phyloP scores from a whole-genome alignment of 2,329 filamentous ascomycete genomes.

The Tolypocladium pustulatum region DNA sequence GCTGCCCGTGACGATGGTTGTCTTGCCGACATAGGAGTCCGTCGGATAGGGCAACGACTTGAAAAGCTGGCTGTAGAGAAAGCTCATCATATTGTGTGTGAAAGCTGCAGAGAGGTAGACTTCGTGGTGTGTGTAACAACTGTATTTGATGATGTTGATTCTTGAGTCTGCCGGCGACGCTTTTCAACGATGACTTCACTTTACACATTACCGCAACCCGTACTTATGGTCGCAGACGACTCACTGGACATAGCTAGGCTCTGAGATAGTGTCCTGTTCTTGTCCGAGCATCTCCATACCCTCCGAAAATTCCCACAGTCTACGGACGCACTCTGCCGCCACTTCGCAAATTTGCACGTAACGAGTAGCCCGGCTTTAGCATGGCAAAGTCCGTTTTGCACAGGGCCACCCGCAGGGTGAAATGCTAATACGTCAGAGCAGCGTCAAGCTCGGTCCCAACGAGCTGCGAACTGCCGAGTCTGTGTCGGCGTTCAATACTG shows the following conservation, averaged over 20 bases:
- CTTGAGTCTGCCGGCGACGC: background rate
- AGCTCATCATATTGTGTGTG: background rate
- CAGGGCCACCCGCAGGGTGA: background rate
- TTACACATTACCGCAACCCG: background rate
- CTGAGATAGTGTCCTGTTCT: background rate
- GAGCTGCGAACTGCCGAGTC: background rate
- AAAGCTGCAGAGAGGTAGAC: background rate
- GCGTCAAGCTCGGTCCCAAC: background rate
- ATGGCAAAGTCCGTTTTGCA: background rate
- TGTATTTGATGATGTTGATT: background rate
- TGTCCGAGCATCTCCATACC: background rate
- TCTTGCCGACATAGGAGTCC: constrained; percentile 17
- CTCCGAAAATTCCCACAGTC: background rate
- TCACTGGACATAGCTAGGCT: background rate
- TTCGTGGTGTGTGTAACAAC: background rate
- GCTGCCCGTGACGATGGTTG: constrained; percentile 24
- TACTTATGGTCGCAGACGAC: background rate
- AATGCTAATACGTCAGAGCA: background rate
- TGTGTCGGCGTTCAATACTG: background rate
- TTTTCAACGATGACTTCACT: background rate
- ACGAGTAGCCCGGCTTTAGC: background rate
- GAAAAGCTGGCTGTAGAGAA: constrained; percentile 2
- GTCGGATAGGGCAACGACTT: constrained; percentile 10
- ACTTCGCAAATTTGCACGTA: background rate
- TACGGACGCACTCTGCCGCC: background rate